Evolutionary conservation across 2,329 filamentous ascomycete genomes (phyloP), one percentile per base, ranked within the genome.

Genomic region (Corinectria fuckeliana): DNA sequence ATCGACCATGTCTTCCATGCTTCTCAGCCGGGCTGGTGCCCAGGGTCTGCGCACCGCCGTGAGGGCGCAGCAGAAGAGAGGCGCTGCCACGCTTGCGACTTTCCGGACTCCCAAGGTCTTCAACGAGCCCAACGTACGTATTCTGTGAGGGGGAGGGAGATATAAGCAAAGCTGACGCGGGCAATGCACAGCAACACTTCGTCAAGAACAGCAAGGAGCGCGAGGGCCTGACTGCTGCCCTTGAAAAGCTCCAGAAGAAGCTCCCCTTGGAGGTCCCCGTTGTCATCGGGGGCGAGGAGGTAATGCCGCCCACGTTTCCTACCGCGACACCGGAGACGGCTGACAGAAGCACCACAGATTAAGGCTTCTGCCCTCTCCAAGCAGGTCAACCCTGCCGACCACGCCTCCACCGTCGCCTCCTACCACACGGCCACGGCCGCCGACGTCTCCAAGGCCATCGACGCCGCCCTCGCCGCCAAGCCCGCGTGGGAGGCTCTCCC

Each of bases 121-220:
- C 74, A 99, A 99, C 75, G 95, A 99, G 81, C 92, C 92, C n/a
- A 99, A 97, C 76, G 93, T 97, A 78, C 76, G 91, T 83, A 30
- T 50, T 26, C 36, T 13, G 21, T 14, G 16, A 44, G 49, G 28
- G 10, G 18, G 14, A 13, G 20, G 14, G 41, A 20, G 21, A 34
- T 42, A 60, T 21, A 28, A 13, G 23, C 18, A 54, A n/a, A 45
- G 53, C 53, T 60, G 41, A 56, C 30, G n/a, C 23, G n/a, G n/a
- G 7, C 14, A n/a, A 25, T 20, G 28, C 56, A 56, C 69, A 97
- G 93, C 91, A 96, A 81, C 90, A 94, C 78, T 99, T 97, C 75
- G 83, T 84, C 64, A 95, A 95, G 76, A 92, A 89, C 60, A 95
- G 93, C 1, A 77, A 87, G 21, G 91, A 97, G 74, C 86, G 94